These are phyloP conservation scores for Capsicum chinense DNA, from an alignment of 257 asterid genomes.

Conservation along the genomic window DNA sequence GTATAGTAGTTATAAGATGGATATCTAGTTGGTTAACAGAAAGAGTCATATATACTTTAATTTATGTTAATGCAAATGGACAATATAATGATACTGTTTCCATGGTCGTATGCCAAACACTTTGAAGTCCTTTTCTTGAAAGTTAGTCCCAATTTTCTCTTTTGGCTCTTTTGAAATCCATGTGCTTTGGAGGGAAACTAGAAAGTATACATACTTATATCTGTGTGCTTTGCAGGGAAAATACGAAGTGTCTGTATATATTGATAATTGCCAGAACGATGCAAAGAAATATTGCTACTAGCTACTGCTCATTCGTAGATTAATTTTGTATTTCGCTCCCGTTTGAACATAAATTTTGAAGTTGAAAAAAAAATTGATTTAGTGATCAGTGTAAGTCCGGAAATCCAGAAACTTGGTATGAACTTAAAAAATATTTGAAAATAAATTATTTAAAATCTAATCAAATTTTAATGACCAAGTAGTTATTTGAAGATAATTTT, in stretches of 20 bases:
- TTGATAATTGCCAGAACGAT: background rate
- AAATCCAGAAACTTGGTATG: too few species aligned
- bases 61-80: background rate
- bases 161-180: background rate
- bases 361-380: too few species aligned
- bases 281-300: conserved; percentile 2
- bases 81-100: background rate
- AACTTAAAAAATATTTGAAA: too few species aligned
- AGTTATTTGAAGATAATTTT: too few species aligned
- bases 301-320: background rate
- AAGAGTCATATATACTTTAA: background rate
- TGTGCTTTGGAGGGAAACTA: conserved; percentile 12
- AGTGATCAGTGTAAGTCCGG: too few species aligned
- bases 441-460: too few species aligned
- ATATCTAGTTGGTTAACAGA: conserved; percentile 24
- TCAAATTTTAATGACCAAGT: too few species aligned
- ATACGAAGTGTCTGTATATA: background rate
- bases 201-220: background rate
- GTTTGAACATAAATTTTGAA: too few species aligned
- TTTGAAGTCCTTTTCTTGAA: background rate
- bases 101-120: background rate
- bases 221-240: background rate
- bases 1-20: conserved; percentile 7
- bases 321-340: too few species aligned
- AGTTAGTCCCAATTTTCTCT: conserved; percentile 13